Percentiles rank a stretch among this genome's conserved stretches.
These are phyloP conservation scores for Ochromonas danica DNA, from an alignment of 108 stramenopile genomes.

Conservation along the genomic window DNA sequence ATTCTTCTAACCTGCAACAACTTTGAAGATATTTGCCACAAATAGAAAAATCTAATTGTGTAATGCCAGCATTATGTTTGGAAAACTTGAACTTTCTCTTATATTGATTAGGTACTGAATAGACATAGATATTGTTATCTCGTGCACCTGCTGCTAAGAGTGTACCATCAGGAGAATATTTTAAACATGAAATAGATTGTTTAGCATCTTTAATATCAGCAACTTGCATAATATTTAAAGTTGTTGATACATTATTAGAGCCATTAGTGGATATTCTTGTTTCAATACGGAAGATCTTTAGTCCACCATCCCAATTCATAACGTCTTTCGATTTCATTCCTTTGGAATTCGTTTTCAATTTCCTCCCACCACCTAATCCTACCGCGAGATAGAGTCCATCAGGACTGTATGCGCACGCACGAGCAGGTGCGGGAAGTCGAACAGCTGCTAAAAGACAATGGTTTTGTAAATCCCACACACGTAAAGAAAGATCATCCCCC, in stretches of 20 bases:
- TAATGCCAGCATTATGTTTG: slow-evolving; percentile 27
- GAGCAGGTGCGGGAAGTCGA: slow-evolving; percentile 33
- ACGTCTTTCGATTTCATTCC: slow-evolving; percentile 27
- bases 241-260: background rate
- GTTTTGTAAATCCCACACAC: slow-evolving; percentile 40
- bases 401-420: slow-evolving; percentile 47
- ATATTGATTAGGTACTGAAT: slow-evolving; percentile 41
- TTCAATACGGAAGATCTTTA: background rate
- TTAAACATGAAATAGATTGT: slow-evolving; percentile 51
- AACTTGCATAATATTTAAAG: background rate
- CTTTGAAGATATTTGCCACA: slow-evolving; percentile 16
- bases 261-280: background rate
- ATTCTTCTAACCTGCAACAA: slow-evolving; percentile 28
- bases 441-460: background rate
- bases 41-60: slow-evolving; percentile 7
- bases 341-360: slow-evolving; percentile 41
- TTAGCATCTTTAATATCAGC: slow-evolving; percentile 53
- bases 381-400: slow-evolving; percentile 52
- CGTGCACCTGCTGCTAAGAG: slow-evolving; percentile 54
- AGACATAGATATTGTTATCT: slow-evolving; percentile 57
- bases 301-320: slow-evolving; percentile 33
- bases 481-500: slow-evolving; percentile 52
- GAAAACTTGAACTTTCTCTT: slow-evolving; percentile 36
- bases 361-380: slow-evolving; percentile 39
- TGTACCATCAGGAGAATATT: slow-evolving; percentile 51